Evolutionary conservation across 306 rosid genomes (phyloP), one percentile per base, ranked within the genome.

Genomic region (Albizia julibrissin): DNA sequence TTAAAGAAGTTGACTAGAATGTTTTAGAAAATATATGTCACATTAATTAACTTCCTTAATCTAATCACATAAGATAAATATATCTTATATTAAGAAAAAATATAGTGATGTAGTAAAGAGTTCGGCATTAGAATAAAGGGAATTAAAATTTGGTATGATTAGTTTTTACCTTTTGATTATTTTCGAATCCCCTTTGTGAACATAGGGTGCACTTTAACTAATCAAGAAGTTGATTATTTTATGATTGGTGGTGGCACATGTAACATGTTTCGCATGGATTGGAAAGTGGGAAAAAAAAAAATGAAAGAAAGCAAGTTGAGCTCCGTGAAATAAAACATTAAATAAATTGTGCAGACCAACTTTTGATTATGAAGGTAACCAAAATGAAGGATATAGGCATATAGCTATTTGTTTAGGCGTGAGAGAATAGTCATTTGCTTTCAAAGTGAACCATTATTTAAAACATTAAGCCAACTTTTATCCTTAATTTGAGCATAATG

Each of bases 201-300:
- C 21, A 40, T 26, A 1, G 68, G 66, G 22, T 69, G 34, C 66
- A 21, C 43, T 64, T 33, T 52, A 79, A 29, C 68, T 29, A 66
- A 67, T 79, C 61, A 69, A 37, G 75, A 52, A 76, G 27, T n/a
- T 42, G 10, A 34, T 65, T 8, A 29, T 42, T 18, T 54, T 24
- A 54, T 54, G 24, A 54, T 54, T 0, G 26, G 61, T 13, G 74
- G 40, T 3, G 74, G 49, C 50, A 42, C 72, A 31, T 70, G 73
- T 52, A 42, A 42, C 72, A 31, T 70, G 73, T 52, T 72, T 76
- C 52, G 77, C 67, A 15, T 72, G 82, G 39, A 39, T 44, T 70
- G 37, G 40, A 54, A 49, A 18, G 39, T 8, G 2, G 2, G 5
- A 18, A 21, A 19, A 16, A 18, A 34, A 18, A n/a, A 5, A n/a